Percentiles rank a stretch among this genome's conserved stretches.
Conservation (phyloP, 2,329 filamentous ascomycete genomes). For the Ophiocordyceps camponoti-rufipedis region DNA sequence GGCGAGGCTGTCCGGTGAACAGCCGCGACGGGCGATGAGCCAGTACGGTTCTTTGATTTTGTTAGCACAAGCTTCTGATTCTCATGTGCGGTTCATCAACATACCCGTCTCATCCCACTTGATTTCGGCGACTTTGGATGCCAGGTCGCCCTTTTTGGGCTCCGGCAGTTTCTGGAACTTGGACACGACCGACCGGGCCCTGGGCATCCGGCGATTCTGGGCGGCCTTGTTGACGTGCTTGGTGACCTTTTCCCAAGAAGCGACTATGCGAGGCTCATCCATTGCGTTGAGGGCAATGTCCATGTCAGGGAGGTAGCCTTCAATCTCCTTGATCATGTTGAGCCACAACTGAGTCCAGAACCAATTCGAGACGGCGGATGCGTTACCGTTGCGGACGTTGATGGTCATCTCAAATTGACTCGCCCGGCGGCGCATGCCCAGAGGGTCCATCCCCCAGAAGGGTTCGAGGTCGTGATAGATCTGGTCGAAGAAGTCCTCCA, state of each 20-base stretch:
- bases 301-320: conserved; percentile 40
- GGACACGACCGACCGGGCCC: conserved; percentile 20
- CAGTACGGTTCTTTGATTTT: conserved; percentile 27
- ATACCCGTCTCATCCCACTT: conserved; percentile 33
- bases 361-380: conserved; percentile 18
- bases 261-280: conserved; percentile 43
- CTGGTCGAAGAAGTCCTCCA: conserved; percentile 47
- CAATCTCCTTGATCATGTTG: conserved; percentile 29
- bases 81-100: conserved; percentile 4
- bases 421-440: conserved; percentile 19
- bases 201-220: conserved; percentile 15
- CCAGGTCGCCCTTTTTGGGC: conserved; percentile 16
- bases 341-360: conserved; percentile 30
- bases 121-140: conserved; percentile 18
- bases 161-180: conserved; percentile 23
- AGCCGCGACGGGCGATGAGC: conserved; percentile 39
- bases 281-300: conserved; percentile 48
- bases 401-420: conserved; percentile 25
- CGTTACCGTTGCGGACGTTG: conserved; percentile 26
- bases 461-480: conserved; percentile 44
- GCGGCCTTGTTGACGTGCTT: conserved; percentile 29
- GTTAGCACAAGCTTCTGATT: not conserved
- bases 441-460: conserved; percentile 36
- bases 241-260: conserved; percentile 37
- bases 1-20: conserved; percentile 42